phyloP scores from a whole-genome alignment of 768 basidiomycete species.

The Mycena amicta region DNA sequence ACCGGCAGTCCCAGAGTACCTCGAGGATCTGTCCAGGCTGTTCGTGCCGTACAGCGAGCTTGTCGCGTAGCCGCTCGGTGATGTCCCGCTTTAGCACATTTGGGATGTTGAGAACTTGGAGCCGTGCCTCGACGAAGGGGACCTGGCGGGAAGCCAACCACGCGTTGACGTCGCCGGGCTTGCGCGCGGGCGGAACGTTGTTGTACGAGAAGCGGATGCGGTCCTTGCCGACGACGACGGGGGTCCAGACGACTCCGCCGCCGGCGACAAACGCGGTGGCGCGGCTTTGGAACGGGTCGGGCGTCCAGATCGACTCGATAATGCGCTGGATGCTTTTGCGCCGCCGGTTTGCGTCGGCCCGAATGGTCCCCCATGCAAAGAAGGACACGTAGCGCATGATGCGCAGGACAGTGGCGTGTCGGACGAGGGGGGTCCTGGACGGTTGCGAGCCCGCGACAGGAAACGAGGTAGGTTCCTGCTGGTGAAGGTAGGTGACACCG shows the following conservation, averaged over 20 bases:
- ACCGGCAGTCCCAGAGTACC: constrained; percentile 68
- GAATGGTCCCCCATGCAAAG: constrained; percentile 73
- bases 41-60: constrained; percentile 6
- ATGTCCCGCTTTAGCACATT: constrained; percentile 43
- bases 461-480: constrained; percentile 51
- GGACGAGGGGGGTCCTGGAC: constrained; percentile 40
- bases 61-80: constrained; percentile 31
- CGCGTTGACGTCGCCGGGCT: constrained; percentile 32
- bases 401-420: constrained; percentile 48
- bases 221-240: constrained; percentile 41
- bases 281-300: constrained; percentile 27
- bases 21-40: constrained; percentile 29
- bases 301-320: constrained; percentile 48
- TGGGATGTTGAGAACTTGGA: constrained; percentile 25
- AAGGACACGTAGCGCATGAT: constrained; percentile 73
- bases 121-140: constrained; percentile 38
- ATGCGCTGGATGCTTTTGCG: constrained; percentile 49
- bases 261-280: constrained; percentile 53
- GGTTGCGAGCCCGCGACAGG: constrained; percentile 34
- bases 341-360: constrained; percentile 62
- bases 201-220: constrained; percentile 25
- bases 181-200: constrained; percentile 6
- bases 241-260: constrained; percentile 65
- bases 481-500: constrained; percentile 45
- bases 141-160: constrained; percentile 71